Evolutionary conservation across 2,329 filamentous ascomycete genomes (phyloP).

Genomic region (Bertia moriformis): DNA sequence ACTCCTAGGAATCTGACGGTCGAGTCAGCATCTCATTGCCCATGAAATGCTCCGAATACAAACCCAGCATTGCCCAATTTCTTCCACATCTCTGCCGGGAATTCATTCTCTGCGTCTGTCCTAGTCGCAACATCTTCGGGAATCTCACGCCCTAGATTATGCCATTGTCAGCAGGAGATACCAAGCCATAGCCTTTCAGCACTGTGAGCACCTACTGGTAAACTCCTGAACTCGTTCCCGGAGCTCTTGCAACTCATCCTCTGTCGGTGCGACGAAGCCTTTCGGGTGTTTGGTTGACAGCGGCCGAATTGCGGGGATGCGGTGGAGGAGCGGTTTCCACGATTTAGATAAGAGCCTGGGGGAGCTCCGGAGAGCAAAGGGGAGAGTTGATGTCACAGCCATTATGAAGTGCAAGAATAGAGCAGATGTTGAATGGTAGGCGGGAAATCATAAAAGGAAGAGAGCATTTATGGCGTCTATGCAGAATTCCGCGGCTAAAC

Average conservation of each 20-base stretch:
- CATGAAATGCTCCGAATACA: not conserved
- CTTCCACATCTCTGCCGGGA: constrained; percentile 58
- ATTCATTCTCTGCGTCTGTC: constrained; percentile 54
- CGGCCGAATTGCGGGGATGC: constrained; percentile 12
- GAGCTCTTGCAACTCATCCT: constrained; percentile 33
- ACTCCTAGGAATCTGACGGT: constrained; percentile 45
- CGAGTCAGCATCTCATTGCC: too few species aligned
- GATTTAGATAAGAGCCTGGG: constrained; percentile 10
- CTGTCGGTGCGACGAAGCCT: constrained; percentile 39
- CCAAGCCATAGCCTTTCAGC: too few species aligned
- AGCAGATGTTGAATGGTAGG: constrained; percentile 5
- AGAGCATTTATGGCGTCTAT: too few species aligned
- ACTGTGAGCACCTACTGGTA: not conserved
- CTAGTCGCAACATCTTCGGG: constrained; percentile 50
- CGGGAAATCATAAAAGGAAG: too few species aligned
- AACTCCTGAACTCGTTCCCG: constrained; percentile 28
- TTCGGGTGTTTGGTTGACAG: constrained; percentile 56
- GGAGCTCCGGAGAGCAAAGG: too few species aligned
- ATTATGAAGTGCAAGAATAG: not conserved
- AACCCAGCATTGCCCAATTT: constrained; percentile 54
- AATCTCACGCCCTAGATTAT: constrained; percentile 40
- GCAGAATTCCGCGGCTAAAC: constrained; percentile 23
- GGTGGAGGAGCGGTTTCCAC: constrained; percentile 13
- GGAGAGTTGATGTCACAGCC: not conserved
- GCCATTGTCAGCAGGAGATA: too few species aligned